Conservation (phyloP, 2,329 filamentous ascomycete species). For the Diaporthe sp. region DNA sequence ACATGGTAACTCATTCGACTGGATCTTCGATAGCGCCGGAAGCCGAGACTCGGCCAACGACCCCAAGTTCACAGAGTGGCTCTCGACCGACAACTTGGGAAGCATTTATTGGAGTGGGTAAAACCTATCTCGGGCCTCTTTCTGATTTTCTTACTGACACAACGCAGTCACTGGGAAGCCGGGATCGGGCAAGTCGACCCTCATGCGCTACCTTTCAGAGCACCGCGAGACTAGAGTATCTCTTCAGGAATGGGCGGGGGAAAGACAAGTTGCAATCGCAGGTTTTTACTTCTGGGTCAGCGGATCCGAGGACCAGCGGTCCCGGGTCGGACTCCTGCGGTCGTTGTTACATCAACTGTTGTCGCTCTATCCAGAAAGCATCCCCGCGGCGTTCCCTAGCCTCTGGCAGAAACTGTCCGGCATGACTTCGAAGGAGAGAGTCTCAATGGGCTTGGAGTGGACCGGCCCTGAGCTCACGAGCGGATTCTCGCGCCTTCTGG, state of each 20-base stretch:
- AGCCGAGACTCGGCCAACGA: background rate
- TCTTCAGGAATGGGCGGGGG: slow-evolving; percentile 47
- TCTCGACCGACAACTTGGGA: slow-evolving; percentile 35
- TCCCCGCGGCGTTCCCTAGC: slow-evolving; percentile 46
- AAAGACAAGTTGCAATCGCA: slow-evolving; percentile 48
- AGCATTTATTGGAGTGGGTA: slow-evolving; percentile 36
- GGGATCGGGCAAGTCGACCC: slow-evolving; percentile 61
- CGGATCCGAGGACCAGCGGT: slow-evolving; percentile 54
- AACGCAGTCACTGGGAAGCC: slow-evolving; percentile 59
- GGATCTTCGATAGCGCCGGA: slow-evolving; percentile 30
- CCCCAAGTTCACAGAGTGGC: slow-evolving; percentile 31
- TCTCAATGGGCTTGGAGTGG: slow-evolving; percentile 50
- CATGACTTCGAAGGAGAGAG: slow-evolving; percentile 49
- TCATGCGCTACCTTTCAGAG: slow-evolving; percentile 56
- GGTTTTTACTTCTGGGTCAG: slow-evolving; percentile 63
- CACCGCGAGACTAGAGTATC: slow-evolving; percentile 41
- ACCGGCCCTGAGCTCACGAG: slow-evolving; percentile 47
- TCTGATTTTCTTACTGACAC: background rate
- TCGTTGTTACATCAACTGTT: slow-evolving; percentile 55
- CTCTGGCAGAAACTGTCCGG: slow-evolving; percentile 47
- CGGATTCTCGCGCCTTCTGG: slow-evolving; percentile 45
- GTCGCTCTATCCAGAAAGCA: slow-evolving; percentile 44
- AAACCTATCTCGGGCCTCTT: too few relatives aligned
- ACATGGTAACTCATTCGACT: slow-evolving; percentile 35
- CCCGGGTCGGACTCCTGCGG: slow-evolving; percentile 53